These are phyloP conservation scores for Elaphomyces granulatus DNA, from an alignment of 495 filamentous ascomycete species.

Conservation along the genomic window DNA sequence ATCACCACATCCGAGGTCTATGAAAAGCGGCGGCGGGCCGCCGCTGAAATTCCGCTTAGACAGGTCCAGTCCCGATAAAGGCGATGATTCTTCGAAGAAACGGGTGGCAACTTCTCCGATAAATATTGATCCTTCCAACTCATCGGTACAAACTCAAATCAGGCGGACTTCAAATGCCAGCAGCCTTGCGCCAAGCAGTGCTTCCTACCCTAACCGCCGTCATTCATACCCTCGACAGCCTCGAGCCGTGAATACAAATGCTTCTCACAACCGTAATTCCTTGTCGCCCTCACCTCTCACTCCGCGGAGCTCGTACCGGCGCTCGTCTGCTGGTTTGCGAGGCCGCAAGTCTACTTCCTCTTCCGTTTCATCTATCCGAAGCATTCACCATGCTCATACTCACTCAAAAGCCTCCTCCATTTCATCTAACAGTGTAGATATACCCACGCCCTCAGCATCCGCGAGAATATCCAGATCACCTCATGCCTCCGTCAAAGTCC, in stretches of 20 bases:
- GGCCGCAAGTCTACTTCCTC: conserved; percentile 94
- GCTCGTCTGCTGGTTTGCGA: conserved; percentile 57
- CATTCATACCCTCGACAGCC: conserved; percentile 36
- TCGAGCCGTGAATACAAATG: conserved; percentile 37
- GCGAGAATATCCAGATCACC: conserved; percentile 52
- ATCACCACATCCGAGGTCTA: conserved; percentile 39
- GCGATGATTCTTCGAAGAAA: conserved; percentile 25
- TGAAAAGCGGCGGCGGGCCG: conserved; percentile 12
- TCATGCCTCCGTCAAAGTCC: conserved; percentile 81
- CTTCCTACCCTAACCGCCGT: conserved; percentile 32
- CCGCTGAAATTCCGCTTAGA: conserved; percentile 29
- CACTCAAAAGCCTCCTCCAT: conserved; percentile 93
- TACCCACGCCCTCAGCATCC: conserved; percentile 50
- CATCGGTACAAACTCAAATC: conserved; percentile 28
- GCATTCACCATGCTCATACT: conserved; percentile 70
- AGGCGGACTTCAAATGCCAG: conserved; percentile 33
- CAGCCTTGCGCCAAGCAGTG: conserved; percentile 32
- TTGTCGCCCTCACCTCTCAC: conserved; percentile 82
- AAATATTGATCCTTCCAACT: conserved; percentile 13
- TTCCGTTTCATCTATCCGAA: conserved; percentile 83
- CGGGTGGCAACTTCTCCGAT: conserved; percentile 9
- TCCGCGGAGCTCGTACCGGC: conserved; percentile 69
- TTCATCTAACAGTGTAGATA: conserved; percentile 63
- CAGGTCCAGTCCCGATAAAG: conserved; percentile 30
- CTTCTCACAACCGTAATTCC: conserved; percentile 58